Conservation (phyloP, 1,284 basidiomycete genomes). For the Phylloboletellus chloephorus region DNA sequence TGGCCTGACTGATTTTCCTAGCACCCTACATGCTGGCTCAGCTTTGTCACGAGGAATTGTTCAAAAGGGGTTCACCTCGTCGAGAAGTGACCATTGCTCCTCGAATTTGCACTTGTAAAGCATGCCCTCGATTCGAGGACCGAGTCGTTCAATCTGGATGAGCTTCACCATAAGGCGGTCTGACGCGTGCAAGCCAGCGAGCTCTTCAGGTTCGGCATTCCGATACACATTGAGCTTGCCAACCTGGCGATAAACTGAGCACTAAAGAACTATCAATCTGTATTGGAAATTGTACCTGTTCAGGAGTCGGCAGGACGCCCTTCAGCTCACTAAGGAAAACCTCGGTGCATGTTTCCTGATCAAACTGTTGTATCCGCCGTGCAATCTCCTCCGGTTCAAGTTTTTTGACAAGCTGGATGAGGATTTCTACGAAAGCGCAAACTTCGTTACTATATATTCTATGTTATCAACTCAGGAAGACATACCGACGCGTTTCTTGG, state of each 20-base stretch:
- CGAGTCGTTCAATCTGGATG: conserved; percentile 93
- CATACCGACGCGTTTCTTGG: conserved; percentile 86
- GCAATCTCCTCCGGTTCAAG: conserved; percentile 82
- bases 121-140: conserved; percentile 90
- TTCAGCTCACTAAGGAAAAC: conserved; percentile 84
- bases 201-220: conserved; percentile 82
- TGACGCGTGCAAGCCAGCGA: conserved; percentile 85
- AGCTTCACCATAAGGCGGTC: conserved; percentile 96
- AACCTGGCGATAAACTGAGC: conserved; percentile 43
- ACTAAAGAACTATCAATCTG: conserved; percentile 10
- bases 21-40: conserved; percentile 54
- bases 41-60: conserved; percentile 4
- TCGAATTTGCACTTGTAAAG: conserved; percentile 85
- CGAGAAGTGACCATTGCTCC: conserved; percentile 70
- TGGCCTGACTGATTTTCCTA: conserved; percentile 75
- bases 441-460: not conserved
- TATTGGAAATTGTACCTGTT: conserved; percentile 54
- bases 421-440: conserved; percentile 58
- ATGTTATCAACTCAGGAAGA: conserved; percentile 1
- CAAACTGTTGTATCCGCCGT: conserved; percentile 78
- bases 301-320: conserved; percentile 81
- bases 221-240: conserved; percentile 90
- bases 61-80: conserved; percentile 47
- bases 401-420: conserved; percentile 81
- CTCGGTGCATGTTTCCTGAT: conserved; percentile 80